phyloP scores from a whole-genome alignment of 306 rosid species.

The Medicago ruthenica region DNA sequence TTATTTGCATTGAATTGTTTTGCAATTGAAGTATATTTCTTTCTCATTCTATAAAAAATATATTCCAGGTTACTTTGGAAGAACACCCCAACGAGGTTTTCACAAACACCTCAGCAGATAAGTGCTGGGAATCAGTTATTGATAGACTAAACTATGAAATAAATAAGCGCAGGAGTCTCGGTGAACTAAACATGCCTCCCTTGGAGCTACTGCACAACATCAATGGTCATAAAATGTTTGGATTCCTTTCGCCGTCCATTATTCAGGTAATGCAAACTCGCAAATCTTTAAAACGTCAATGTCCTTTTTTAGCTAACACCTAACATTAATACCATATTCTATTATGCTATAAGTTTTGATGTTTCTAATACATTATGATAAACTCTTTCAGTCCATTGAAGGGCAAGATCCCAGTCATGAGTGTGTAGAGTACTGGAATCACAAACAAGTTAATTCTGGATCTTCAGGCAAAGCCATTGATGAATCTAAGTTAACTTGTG shows the following conservation, averaged over 20 bases:
- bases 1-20: slow-evolving; percentile 25
- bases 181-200: slow-evolving; percentile 47
- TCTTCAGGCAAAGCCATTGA: slow-evolving; percentile 25
- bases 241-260: slow-evolving; percentile 69
- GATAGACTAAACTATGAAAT: slow-evolving; percentile 60
- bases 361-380: slow-evolving; percentile 27
- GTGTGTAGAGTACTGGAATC: slow-evolving; percentile 79
- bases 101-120: slow-evolving; percentile 56
- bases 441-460: slow-evolving; percentile 39
- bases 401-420: slow-evolving; percentile 71
- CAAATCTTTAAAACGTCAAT: neutral
- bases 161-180: slow-evolving; percentile 44
- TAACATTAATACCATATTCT: slow-evolving; percentile 1
- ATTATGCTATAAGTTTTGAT: slow-evolving; percentile 32
- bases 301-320: slow-evolving; percentile 1
- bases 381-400: slow-evolving; percentile 69
- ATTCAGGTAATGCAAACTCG: slow-evolving; percentile 57
- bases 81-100: slow-evolving; percentile 61
- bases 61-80: slow-evolving; percentile 76
- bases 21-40: slow-evolving; percentile 26
- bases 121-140: slow-evolving; percentile 76
- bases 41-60: slow-evolving; percentile 30
- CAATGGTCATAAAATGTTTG: slow-evolving; percentile 82
- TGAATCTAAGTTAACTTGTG: slow-evolving; percentile 41
- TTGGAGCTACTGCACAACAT: slow-evolving; percentile 51